Evolutionary conservation across 2,329 filamentous ascomycete species (phyloP).

Genomic region (Pseudogymnoascus sp.): DNA sequence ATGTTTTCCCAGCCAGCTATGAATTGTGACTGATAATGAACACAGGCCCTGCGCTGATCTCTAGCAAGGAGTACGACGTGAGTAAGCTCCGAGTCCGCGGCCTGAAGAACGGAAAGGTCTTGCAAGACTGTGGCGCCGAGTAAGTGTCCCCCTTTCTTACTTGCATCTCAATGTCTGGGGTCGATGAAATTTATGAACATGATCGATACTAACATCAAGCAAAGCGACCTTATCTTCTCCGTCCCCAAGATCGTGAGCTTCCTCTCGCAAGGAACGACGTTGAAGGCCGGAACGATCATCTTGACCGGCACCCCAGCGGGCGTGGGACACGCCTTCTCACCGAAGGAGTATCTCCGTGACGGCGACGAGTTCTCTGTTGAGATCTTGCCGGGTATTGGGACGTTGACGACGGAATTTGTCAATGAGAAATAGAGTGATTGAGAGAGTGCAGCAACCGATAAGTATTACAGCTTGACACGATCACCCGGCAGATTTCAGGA

Average conservation of each 20-base stretch:
- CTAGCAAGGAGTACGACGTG: conserved; percentile 32
- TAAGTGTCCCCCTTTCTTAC: not conserved
- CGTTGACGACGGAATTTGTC: conserved; percentile 36
- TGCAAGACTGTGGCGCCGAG: conserved; percentile 31
- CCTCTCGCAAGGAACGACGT: conserved; percentile 36
- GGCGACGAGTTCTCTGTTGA: conserved; percentile 42
- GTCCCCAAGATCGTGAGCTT: conserved; percentile 38
- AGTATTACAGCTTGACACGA: conserved; percentile 12
- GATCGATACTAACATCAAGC: not conserved
- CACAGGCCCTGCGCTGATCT: conserved; percentile 41
- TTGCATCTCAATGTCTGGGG: not conserved
- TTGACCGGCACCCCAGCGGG: conserved; percentile 40
- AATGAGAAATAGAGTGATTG: conserved; percentile 19
- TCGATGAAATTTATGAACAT: not conserved
- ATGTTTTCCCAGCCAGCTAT: not conserved
- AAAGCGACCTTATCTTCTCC: conserved; percentile 46
- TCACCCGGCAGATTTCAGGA: not conserved
- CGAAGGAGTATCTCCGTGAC: conserved; percentile 36
- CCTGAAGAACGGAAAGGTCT: conserved; percentile 41
- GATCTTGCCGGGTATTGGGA: conserved; percentile 40
- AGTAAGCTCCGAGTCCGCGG: conserved; percentile 34
- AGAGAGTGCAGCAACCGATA: not conserved
- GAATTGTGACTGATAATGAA: not conserved
- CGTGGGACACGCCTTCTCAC: conserved; percentile 21
- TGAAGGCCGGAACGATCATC: conserved; percentile 36